These are phyloP conservation scores for Cymodocea nodosa DNA, from an alignment of 116 monocot species.

Conservation along the genomic window DNA sequence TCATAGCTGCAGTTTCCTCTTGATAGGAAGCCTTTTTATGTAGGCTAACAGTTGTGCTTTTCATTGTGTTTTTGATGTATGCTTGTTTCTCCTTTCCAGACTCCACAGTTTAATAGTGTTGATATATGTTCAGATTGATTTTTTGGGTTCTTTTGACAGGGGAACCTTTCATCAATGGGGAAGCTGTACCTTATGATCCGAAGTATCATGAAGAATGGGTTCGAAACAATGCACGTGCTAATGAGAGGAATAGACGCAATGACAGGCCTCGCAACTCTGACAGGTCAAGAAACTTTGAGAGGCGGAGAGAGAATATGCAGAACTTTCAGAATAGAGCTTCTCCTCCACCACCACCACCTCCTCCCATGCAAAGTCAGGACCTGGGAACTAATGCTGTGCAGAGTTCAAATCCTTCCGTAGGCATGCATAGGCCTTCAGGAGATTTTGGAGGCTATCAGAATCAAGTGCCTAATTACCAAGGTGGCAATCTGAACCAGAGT, in stretches of 20 bases:
- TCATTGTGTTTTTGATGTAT: too few relatives aligned
- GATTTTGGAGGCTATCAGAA: conserved; percentile 11
- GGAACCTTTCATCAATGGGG: conserved; percentile 84
- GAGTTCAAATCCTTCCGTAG: conserved; percentile 20
- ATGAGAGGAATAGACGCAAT: conserved; percentile 69
- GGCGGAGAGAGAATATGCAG: conserved; percentile 77
- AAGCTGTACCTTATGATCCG: conserved; percentile 92
- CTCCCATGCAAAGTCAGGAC: conserved; percentile 25
- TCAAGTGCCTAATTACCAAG: conserved; percentile 8
- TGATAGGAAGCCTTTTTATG: too few relatives aligned
- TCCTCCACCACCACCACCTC: conserved; percentile 31
- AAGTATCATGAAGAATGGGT: conserved; percentile 95
- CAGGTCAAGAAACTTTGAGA: conserved; percentile 79
- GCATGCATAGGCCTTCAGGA: conserved; percentile 4
- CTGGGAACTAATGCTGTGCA: conserved; percentile 8
- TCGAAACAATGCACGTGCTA: conserved; percentile 64
- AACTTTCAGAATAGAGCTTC: conserved; percentile 47
- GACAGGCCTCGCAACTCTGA: conserved; percentile 87
- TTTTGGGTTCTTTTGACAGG: conserved; percentile 29
- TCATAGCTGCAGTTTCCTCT: too few relatives aligned
- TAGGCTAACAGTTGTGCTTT: too few relatives aligned
- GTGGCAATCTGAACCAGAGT: neutral
- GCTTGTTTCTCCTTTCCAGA: too few relatives aligned
- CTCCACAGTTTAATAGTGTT: too few relatives aligned
- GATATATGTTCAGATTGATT: neutral